Percentiles rank a stretch among this genome's conserved stretches.
These are phyloP conservation scores for Pythium biforme DNA, from an alignment of 352 stramenopile genomes.

Conservation along the genomic window DNA sequence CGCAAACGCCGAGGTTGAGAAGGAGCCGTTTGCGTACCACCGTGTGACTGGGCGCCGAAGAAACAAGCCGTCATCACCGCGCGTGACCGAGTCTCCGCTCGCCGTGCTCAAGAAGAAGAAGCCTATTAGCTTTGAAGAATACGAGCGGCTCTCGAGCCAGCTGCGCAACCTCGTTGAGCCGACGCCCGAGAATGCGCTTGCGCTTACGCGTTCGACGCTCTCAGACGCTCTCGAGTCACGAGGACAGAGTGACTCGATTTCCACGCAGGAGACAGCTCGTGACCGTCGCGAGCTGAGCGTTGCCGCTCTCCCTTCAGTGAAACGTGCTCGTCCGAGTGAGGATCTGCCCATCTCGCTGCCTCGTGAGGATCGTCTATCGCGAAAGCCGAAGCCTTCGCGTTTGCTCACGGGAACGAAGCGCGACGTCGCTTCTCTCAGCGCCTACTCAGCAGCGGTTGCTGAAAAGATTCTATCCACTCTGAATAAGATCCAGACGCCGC, in stretches of 20 bases:
- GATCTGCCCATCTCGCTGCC: conserved; percentile 30
- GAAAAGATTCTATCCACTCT: conserved; percentile 81
- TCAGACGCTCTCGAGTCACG: conserved; percentile 29
- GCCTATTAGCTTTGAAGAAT: conserved; percentile 75
- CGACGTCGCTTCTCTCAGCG: conserved; percentile 52
- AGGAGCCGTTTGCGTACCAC: conserved; percentile 18
- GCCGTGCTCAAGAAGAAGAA: conserved; percentile 76
- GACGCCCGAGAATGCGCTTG: conserved; percentile 53
- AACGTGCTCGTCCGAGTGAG: conserved; percentile 43
- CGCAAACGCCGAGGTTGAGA: background rate
- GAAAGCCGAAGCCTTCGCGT: conserved; percentile 63
- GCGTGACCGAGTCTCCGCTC: conserved; percentile 36
- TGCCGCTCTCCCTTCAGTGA: conserved; percentile 36
- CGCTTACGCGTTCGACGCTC: conserved; percentile 55
- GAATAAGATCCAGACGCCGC: conserved; percentile 78
- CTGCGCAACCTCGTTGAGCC: conserved; percentile 66
- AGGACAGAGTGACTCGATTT: background rate
- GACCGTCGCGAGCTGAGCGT: conserved; percentile 25
- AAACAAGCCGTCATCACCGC: conserved; percentile 27
- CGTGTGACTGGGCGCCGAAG: conserved; percentile 23
- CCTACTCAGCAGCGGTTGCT: conserved; percentile 71
- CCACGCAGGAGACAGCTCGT: conserved; percentile 10
- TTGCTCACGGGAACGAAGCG: conserved; percentile 71
- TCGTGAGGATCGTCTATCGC: conserved; percentile 50
- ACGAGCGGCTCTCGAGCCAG: conserved; percentile 62